Conservation (phyloP, 2,329 filamentous ascomycete genomes). For the Penicillium sp. region DNA sequence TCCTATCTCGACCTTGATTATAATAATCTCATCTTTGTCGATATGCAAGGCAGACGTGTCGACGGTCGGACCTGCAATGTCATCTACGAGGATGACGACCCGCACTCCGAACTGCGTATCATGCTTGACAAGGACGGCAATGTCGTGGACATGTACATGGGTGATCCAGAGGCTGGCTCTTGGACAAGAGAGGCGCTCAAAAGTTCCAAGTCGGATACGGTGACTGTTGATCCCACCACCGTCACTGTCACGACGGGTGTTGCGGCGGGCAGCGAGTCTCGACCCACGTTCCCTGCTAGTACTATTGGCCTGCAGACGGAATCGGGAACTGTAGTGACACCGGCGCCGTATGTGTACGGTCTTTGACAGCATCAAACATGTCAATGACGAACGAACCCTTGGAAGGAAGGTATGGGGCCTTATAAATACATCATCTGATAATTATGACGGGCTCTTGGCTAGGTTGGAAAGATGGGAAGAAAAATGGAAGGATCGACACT, state of each 20-base stretch:
- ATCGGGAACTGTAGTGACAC: conserved; percentile 13
- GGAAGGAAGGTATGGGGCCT: conserved; percentile 7
- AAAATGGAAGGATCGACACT: conserved; percentile 10
- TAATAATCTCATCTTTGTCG: conserved; percentile 16
- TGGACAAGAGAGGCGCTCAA: conserved; percentile 12
- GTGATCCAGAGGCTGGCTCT: conserved; percentile 7
- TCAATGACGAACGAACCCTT: conserved; percentile 9
- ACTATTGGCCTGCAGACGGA: conserved; percentile 6
- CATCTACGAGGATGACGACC: conserved; percentile 15
- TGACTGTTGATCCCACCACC: conserved; percentile 14
- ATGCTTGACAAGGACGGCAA: not conserved
- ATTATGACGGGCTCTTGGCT: conserved; percentile 2
- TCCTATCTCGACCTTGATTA: conserved; percentile 12
- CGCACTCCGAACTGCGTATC: conserved; percentile 6
- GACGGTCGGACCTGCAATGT: conserved; percentile 14
- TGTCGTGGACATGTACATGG: conserved; percentile 14
- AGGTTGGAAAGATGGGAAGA: not conserved
- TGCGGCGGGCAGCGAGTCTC: conserved; percentile 15
- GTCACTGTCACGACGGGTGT: conserved; percentile 18
- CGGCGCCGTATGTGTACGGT: conserved; percentile 12
- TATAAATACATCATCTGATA: not conserved
- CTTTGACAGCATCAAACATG: conserved; percentile 13
- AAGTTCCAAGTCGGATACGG: conserved; percentile 6
- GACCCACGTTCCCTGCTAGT: conserved; percentile 12
- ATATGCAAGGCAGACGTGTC: conserved; percentile 18